phyloP scores from a whole-genome alignment of 2,329 filamentous ascomycete genomes.

The Sporothrix euskadiensis region DNA sequence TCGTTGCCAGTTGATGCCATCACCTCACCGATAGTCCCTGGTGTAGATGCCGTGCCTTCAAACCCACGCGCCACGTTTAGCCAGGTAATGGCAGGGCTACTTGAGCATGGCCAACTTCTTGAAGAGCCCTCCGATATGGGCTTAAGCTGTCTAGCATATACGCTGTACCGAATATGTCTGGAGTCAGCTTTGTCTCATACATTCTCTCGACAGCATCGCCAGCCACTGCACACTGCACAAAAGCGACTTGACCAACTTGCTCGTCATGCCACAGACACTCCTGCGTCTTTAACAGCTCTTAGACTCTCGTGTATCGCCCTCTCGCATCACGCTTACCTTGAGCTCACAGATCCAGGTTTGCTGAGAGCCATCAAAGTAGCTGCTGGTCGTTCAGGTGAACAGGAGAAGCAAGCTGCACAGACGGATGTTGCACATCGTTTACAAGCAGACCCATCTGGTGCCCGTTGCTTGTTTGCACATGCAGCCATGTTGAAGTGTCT shows the following conservation, averaged over 20 bases:
- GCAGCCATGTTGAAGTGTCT: constrained; percentile 14
- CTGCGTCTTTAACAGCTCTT: not conserved
- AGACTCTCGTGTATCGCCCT: constrained; percentile 12
- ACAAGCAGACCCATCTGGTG: not conserved
- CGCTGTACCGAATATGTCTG: constrained; percentile 1
- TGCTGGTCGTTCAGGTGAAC: not conserved
- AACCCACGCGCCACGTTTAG: not conserved
- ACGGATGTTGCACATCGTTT: not conserved
- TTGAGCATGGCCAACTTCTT: not conserved
- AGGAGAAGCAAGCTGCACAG: not conserved
- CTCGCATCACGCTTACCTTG: constrained; percentile 6
- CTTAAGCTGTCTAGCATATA: constrained; percentile 9
- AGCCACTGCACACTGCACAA: not conserved
- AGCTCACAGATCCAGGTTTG: constrained; percentile 9
- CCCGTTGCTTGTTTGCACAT: constrained; percentile 2
- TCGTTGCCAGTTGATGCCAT: not conserved
- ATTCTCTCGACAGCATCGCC: not conserved
- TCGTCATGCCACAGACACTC: not conserved
- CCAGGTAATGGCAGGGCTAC: not conserved
- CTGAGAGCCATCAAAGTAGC: constrained; percentile 12
- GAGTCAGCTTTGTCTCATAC: not conserved
- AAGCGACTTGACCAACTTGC: constrained; percentile 5
- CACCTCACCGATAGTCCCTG: not conserved
- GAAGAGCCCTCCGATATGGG: constrained; percentile 21
- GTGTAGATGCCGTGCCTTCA: no score